These are phyloP conservation scores for Corylus americana DNA, from an alignment of 306 rosid genomes.

Conservation along the genomic window DNA sequence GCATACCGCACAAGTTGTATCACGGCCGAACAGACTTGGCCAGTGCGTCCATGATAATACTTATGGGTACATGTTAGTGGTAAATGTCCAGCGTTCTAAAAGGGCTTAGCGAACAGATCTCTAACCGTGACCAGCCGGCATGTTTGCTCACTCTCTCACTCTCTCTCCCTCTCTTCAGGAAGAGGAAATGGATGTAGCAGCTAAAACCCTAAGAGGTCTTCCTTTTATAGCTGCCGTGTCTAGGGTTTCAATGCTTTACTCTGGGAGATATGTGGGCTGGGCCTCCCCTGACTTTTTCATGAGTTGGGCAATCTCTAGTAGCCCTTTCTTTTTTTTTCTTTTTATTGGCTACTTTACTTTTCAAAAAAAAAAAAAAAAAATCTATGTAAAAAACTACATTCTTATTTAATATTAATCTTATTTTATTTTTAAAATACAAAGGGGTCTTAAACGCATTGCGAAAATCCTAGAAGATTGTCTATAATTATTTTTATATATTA, in stretches of 20 bases:
- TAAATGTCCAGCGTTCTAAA: too few species aligned
- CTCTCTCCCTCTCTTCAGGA: conserved; percentile 5
- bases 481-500: neutral
- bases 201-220: neutral
- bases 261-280: neutral
- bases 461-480: too few species aligned
- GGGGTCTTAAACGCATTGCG: too few species aligned
- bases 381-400: neutral
- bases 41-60: too few species aligned
- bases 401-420: too few species aligned
- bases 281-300: neutral
- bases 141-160: conserved; percentile 33
- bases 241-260: neutral
- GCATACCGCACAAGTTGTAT: too few species aligned
- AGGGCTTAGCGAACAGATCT: too few species aligned
- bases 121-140: conserved; percentile 93
- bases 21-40: too few species aligned
- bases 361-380: neutral
- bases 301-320: neutral
- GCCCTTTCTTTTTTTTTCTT: neutral
- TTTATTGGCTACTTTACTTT: too few species aligned
- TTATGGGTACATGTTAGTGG: too few species aligned
- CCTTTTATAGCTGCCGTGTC: neutral
- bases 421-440: too few species aligned
- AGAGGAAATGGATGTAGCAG: neutral